Base-by-base conservation (phyloP, 2,329 filamentous ascomycete species). In the Fusarium virguliforme region DNA sequence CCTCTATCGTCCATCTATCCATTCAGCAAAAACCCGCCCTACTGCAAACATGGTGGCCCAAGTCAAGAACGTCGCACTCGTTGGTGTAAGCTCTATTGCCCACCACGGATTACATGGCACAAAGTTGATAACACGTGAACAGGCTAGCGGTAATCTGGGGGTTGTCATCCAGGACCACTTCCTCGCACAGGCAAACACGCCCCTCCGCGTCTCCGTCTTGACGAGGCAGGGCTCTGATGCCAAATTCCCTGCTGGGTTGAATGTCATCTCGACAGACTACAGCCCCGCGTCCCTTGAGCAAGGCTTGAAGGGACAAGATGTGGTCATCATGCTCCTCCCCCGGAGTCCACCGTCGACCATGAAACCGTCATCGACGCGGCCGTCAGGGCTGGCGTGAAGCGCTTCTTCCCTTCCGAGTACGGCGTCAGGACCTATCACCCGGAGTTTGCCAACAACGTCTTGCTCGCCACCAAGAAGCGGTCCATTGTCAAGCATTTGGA, bases 321-420 rank as follows among this genome's bases (percentile, higher is more conserved):
- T 57, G 4, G 54, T 57, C 22, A 43, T 57, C 37, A 40, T 57
- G 54, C 38, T 57, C 38, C 54, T 57, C 54, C 54, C 38, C 54
- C 54, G 37, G 54, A 57, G 22, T 57, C 54, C 13, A 57, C 54
- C 5, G 38, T 57, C 35, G 38, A 38, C 38, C 38, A 57, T 32
- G 38, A 57, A 43, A 57, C 22, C 18, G 38, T 57, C 54, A 57
- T 57, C 54, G 54, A 57, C n/a, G 54, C 54, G 38, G 54, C 54
- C 54, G 54, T 57, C n/a, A 57, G 26, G 38, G 37, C 54, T n/a
- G 54, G 54, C 37, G 54, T 57, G 7, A 57, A 57, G 54, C 54
- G 38, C 13, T 57, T 57, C 37, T 57, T 57, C 54, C 54, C 54
- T 57, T 57, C 54, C 22, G 54, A 57, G 26, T 57, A 57, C 38